Conservation (phyloP, 192 early-diverging fungal genomes). For the Gryganskiella cystojenkinii region DNA sequence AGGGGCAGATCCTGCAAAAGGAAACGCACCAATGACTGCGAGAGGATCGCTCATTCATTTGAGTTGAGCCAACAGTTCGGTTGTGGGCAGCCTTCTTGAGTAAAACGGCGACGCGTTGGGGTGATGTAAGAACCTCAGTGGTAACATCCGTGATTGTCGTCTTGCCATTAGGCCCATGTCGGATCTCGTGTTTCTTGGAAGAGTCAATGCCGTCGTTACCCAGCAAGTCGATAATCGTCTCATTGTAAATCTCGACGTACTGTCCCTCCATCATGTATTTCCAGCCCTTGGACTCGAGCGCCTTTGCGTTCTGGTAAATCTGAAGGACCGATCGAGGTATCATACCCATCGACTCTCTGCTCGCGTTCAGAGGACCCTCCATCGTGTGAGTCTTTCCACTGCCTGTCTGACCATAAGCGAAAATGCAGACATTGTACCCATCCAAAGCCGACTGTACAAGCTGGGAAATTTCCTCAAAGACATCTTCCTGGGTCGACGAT, state of each 20-base stretch:
- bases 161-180: constrained; percentile 80
- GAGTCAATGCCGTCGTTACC: constrained; percentile 47
- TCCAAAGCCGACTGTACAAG: constrained; percentile 95
- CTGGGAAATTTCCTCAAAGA: constrained; percentile 97
- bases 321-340: constrained; percentile 94
- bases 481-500: constrained; percentile 71
- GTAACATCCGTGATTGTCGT: constrained; percentile 84
- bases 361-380: constrained; percentile 68
- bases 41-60: constrained; percentile 94
- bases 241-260: constrained; percentile 98
- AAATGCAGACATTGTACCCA: constrained; percentile 97
- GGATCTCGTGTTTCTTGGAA: constrained; percentile 85
- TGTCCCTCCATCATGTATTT: constrained; percentile 87
- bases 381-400: constrained; percentile 91
- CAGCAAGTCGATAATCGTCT: constrained; percentile 88
- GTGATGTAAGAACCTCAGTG: constrained; percentile 75
- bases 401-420: constrained; percentile 98
- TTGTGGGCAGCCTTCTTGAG: constrained; percentile 81
- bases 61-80: constrained; percentile 91
- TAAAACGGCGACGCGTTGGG: constrained; percentile 76
- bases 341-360: constrained; percentile 76
- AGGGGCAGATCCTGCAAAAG: not conserved
- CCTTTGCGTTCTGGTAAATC: constrained; percentile 83
- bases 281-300: constrained; percentile 85
- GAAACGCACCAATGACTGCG: constrained; percentile 79